Percentiles rank a stretch among this genome's conserved stretches.
These are phyloP conservation scores for Citrus cavaleriei DNA, from an alignment of 345 rosid genomes.

Conservation along the genomic window DNA sequence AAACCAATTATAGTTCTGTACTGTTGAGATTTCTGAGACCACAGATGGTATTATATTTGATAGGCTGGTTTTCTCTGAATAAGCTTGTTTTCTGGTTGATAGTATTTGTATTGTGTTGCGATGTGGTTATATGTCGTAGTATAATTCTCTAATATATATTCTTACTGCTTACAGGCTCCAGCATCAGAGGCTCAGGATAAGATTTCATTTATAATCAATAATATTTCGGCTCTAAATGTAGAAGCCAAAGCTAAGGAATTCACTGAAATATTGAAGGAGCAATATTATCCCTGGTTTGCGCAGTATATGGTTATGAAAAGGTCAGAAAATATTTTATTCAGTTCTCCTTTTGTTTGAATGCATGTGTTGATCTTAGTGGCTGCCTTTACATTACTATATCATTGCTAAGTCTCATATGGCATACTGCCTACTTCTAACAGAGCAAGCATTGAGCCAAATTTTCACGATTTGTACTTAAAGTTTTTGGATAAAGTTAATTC, in stretches of 20 bases:
- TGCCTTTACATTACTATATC: background rate
- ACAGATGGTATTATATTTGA: background rate
- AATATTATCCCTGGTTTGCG: slow-evolving; percentile 92
- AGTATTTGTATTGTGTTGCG: background rate
- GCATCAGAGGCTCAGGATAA: slow-evolving; percentile 81
- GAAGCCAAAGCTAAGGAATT: slow-evolving; percentile 86
- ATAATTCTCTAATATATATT: background rate
- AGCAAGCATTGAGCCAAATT: slow-evolving; percentile 98
- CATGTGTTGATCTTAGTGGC: background rate
- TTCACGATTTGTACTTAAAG: slow-evolving; percentile 92
- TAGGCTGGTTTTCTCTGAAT: background rate
- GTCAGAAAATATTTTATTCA: slow-evolving; percentile 24
- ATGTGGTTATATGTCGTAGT: background rate
- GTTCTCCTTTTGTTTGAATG: background rate
- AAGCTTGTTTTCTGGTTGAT: background rate
- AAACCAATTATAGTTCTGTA: background rate
- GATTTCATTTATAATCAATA: slow-evolving; percentile 86
- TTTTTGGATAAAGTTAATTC: slow-evolving; percentile 86
- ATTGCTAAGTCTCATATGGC: background rate
- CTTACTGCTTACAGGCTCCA: slow-evolving; percentile 57
- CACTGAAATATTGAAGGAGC: slow-evolving; percentile 76
- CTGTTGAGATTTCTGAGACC: background rate
- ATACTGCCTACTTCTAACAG: slow-evolving; percentile 34
- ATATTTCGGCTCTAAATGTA: slow-evolving; percentile 70
- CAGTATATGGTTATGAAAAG: slow-evolving; percentile 99